Evolutionary conservation across 116 monocot species (phyloP), one percentile per base, ranked within the genome.

Genomic region (Phalaenopsis hybrid): DNA sequence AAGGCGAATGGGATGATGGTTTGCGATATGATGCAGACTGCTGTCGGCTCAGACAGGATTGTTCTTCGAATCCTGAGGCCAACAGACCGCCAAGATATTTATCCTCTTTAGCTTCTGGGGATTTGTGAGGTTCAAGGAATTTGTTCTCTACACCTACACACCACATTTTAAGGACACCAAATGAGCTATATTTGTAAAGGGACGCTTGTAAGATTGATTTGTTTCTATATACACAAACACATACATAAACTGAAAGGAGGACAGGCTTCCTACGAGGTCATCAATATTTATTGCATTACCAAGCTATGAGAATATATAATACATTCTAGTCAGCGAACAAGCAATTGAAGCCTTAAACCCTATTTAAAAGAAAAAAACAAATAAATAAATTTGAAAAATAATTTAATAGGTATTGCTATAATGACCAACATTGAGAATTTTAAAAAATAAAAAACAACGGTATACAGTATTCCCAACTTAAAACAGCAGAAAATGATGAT

Each of bases 1-100:
- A 89, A 51, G 76, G 84, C 21, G 80, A 80, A 33, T 82, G 72
- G 5, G 79, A 17, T 25, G 84, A 81, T 58, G 76, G 70, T 77
- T 89, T 89, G 15, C 79, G 78, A 44, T 86, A 89, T 8, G 79
- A 80, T 44, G 55, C 81, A 7, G 84, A 69, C 74, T 86, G 79
- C 34, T 82, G 86, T 63, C 89, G 78, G 68, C 89, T 89, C 61
- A 84, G 84, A 25, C 89, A 89, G 57, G 89, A 86, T 76, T 58
- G 65, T 76, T 89, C 80, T 20, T 84, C 79, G 81, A 89, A 86
- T 28, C 84, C 86, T 68, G 86, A 17, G 74, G 84, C 46, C 45
- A 86, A 43, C 25, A 89, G 76, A 9, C 89, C 89, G 21, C 82
- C 84, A 12, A 89, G 86, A 78, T 84, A 78, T 82, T 46, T 73